Evolutionary conservation across 2,329 filamentous ascomycete genomes (phyloP).

Genomic region (Aspergillus sp.): DNA sequence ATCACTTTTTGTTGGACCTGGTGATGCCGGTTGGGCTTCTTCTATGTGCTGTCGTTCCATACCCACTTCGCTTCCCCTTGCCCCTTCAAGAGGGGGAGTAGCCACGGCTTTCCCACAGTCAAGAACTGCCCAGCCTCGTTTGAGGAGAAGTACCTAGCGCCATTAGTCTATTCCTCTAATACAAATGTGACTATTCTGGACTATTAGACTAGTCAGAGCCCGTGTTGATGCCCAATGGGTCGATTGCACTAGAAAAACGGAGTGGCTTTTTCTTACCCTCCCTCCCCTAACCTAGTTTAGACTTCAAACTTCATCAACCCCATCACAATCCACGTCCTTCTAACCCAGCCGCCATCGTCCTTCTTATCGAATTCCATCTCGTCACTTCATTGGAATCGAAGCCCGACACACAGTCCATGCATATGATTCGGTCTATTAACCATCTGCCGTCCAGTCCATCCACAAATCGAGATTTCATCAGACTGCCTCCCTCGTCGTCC

Average conservation of each 20-base stretch:
- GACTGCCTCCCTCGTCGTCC: not conserved
- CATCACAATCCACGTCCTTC: not conserved
- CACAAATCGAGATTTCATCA: not conserved
- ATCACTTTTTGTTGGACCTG: too few relatives aligned
- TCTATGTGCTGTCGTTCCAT: too few relatives aligned
- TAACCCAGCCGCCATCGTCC: not conserved
- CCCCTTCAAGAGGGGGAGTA: too few relatives aligned
- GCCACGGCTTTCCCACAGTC: too few relatives aligned
- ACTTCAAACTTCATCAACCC: not conserved
- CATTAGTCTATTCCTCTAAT: too few relatives aligned
- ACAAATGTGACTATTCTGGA: too few relatives aligned
- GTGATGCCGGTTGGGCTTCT: too few relatives aligned
- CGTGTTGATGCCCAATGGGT: not conserved
- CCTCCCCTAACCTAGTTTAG: not conserved
- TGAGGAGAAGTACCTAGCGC: too few relatives aligned
- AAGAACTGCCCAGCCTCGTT: too few relatives aligned
- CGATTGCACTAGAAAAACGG: not conserved
- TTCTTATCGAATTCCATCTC: not conserved
- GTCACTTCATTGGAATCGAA: not conserved
- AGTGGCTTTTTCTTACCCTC: not conserved
- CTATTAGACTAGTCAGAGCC: not conserved
- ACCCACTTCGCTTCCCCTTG: too few relatives aligned
- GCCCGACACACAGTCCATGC: not conserved
- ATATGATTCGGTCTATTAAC: not conserved
- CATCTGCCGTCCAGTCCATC: not conserved